Base-by-base conservation (phyloP, 179 eudicot species). In the Vitellaria paradoxa region DNA sequence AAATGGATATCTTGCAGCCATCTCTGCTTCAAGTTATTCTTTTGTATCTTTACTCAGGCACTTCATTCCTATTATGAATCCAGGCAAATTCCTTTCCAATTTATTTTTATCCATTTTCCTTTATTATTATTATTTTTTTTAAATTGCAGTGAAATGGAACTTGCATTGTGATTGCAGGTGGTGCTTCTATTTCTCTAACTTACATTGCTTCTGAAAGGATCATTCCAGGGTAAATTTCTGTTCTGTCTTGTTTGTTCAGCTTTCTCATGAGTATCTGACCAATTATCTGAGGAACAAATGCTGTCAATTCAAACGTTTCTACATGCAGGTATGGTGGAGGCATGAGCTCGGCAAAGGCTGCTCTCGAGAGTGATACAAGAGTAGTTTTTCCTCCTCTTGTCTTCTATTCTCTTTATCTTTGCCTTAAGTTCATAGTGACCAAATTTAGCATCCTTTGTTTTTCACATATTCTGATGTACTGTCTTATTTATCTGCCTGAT, bases 281-380 rank as follows among this genome's bases (percentile, higher is more conserved):
- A 68, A 52, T 75, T 68, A 18, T 60, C 30, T 14, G 14, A 49
- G 45, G 13, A 74, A 21, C 17, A 23, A 45, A 74, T 46, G 52
- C 14, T 17, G 30, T n/a, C n/a, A 6, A 18, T 79, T 73, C 37
- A 49, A 70, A 66, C 12, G 12, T 59, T 64, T 75, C 45, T 70
- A 62, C 72, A 20, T 71, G 49, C 86, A 92, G 98, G 55, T 94
- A 94, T 79, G 98, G 98, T 37, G 98, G 98, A 70, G 98, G 98
- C 76, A 93, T 93, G 98, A 93, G 98, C 80, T 93, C 98, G 23
- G 97, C 98, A 45, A 94, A 94, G 79, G 91, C 98, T 84, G 98
- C 98, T 73, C 79, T 94, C 50, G 98, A 94, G 87, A 94, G 98
- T 81, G 98, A 94, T 83, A 94, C 98, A 37, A 82, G 73, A 82